A percentile compares a stretch with the other conserved stretches of the same genome.
These are phyloP conservation scores for Blastobotrys apis DNA, from an alignment of 1,139 yeast species.

Conservation along the genomic window DNA sequence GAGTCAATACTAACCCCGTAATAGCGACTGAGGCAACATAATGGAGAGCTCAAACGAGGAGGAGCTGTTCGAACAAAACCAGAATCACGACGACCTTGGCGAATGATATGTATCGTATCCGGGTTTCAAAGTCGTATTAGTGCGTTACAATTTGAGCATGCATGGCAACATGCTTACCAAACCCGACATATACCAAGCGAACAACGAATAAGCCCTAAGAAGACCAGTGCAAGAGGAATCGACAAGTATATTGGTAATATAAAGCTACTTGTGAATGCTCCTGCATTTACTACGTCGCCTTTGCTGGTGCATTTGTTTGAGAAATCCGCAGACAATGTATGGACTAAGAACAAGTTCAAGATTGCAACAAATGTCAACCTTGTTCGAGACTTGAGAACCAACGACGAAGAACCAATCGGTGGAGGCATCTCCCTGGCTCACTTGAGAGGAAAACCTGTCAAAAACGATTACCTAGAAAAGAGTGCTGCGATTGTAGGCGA, in stretches of 20 bases:
- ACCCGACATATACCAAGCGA: constrained; percentile 54
- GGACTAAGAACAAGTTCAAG: constrained; percentile 28
- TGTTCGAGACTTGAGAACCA: constrained; percentile 18
- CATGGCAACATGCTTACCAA: constrained; percentile 68
- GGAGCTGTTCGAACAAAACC: constrained; percentile 63
- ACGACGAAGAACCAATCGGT: constrained; percentile 17
- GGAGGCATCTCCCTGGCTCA: constrained; percentile 17
- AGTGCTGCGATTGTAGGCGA: neutral
- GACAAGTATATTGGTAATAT: constrained; percentile 51
- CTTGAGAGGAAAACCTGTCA: neutral
- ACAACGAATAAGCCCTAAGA: constrained; percentile 22
- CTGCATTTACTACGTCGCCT: constrained; percentile 27
- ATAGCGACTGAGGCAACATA: constrained; percentile 68
- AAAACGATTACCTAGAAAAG: neutral
- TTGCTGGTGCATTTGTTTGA: constrained; percentile 29
- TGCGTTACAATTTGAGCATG: constrained; percentile 69
- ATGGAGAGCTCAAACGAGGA: constrained; percentile 59
- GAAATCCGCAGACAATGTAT: constrained; percentile 19
- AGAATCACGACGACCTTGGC: constrained; percentile 66
- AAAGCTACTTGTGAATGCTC: constrained; percentile 42
- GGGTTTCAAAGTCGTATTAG: constrained; percentile 70
- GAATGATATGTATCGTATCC: constrained; percentile 54
- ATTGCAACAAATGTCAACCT: constrained; percentile 17
- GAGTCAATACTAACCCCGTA: neutral
- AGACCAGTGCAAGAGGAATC: constrained; percentile 37